Evolutionary conservation across 1,284 basidiomycete species (phyloP).

Genomic region (Trichosporon sp.): DNA sequence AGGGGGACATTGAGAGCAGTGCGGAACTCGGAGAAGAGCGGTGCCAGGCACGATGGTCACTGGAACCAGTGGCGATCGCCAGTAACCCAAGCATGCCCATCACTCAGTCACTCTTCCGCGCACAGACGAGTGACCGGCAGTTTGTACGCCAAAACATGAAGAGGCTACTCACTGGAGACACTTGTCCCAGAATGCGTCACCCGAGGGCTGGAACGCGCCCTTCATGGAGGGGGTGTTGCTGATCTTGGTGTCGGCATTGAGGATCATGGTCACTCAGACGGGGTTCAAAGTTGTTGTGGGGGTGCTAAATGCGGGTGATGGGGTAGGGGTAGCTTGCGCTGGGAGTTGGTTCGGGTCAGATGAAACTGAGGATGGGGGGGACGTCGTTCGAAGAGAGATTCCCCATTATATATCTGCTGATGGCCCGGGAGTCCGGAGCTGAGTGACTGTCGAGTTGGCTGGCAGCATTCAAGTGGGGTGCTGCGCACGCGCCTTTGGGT

Average conservation of each 20-base stretch:
- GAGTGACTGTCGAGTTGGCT: background rate
- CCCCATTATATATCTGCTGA: slow-evolving; percentile 4
- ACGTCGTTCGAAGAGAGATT: background rate
- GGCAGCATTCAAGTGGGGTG: background rate
- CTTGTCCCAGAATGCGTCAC: slow-evolving; percentile 15
- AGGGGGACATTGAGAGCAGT: background rate
- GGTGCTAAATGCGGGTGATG: background rate
- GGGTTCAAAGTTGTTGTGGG: slow-evolving; percentile 5
- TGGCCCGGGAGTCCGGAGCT: background rate
- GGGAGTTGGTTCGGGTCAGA: background rate
- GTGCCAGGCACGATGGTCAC: background rate
- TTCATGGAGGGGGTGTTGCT: slow-evolving; percentile 12
- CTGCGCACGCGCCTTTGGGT: background rate
- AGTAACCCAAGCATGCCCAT: background rate
- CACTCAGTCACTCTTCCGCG: background rate
- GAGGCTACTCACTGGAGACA: slow-evolving; percentile 11
- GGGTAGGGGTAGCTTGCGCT: slow-evolving; percentile 18
- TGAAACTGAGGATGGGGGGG: background rate
- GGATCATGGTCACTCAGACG: slow-evolving; percentile 17
- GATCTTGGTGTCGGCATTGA: slow-evolving; percentile 17
- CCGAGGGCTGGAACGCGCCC: slow-evolving; percentile 17
- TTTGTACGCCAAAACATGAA: background rate
- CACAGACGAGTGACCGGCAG: background rate
- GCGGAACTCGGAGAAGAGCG: background rate
- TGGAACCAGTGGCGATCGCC: slow-evolving; percentile 11